These are phyloP conservation scores for Moesziomyces aphidis DNA, from an alignment of 1,284 basidiomycete species.

Conservation along the genomic window DNA sequence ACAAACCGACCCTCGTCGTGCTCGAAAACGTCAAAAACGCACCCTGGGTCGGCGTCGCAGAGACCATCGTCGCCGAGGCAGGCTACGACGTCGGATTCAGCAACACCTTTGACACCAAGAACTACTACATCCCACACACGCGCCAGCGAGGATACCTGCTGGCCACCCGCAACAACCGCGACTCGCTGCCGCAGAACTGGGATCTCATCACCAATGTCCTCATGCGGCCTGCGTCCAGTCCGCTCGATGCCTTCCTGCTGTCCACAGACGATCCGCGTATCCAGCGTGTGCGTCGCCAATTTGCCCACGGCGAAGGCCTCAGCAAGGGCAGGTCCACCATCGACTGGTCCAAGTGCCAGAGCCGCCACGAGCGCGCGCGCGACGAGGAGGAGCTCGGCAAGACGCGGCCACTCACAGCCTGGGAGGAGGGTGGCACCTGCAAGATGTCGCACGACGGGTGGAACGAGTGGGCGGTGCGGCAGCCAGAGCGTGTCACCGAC, in stretches of 20 bases:
- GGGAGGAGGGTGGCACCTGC: conserved; percentile 93
- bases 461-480: conserved; percentile 90
- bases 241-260: conserved; percentile 90
- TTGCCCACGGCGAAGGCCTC: conserved; percentile 64
- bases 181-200: conserved; percentile 74
- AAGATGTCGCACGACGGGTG: conserved; percentile 90
- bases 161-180: conserved; percentile 50
- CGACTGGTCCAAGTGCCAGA: conserved; percentile 93
- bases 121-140: conserved; percentile 94
- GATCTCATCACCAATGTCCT: conserved; percentile 76
- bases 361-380: conserved; percentile 86
- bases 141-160: conserved; percentile 57
- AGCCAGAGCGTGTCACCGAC: conserved; percentile 94
- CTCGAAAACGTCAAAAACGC: conserved; percentile 94
- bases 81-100: conserved; percentile 80
- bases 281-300: conserved; percentile 80
- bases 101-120: conserved; percentile 83
- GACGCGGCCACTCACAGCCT: conserved; percentile 87
- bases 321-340: conserved; percentile 68
- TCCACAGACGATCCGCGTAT: conserved; percentile 90
- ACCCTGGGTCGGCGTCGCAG: conserved; percentile 82
- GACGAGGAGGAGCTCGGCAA: conserved; percentile 84
- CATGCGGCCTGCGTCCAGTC: conserved; percentile 85
- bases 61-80: conserved; percentile 78
- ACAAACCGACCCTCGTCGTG: conserved; percentile 88